Percentiles rank a stretch among this genome's conserved stretches.
phyloP scores from a whole-genome alignment of 305 asterid genomes.

The Fraxinus dipetala region DNA sequence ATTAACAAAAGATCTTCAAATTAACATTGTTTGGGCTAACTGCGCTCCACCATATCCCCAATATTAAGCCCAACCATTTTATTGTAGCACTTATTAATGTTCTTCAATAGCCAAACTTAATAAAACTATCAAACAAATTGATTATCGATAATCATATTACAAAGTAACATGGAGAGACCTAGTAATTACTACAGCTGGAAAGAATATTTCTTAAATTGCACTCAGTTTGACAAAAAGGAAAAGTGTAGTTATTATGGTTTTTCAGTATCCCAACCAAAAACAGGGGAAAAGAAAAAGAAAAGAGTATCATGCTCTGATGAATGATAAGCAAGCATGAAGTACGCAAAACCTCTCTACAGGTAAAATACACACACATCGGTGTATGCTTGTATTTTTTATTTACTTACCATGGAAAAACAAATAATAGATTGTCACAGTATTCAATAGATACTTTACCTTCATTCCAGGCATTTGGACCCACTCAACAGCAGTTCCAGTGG shows the following conservation, averaged over 20 bases:
- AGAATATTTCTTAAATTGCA: background rate
- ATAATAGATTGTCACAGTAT: background rate
- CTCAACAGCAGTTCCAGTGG: slow-evolving; percentile 98
- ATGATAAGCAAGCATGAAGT: background rate
- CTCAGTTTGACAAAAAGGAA: background rate
- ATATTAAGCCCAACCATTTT: background rate
- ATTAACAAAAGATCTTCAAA: slow-evolving; percentile 16
- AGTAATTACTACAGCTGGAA: background rate
- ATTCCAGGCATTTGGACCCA: slow-evolving; percentile 99
- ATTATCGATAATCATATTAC: background rate
- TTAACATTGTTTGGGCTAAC: slow-evolving; percentile 6
- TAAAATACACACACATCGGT: background rate
- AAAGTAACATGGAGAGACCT: background rate
- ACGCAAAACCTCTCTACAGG: background rate
- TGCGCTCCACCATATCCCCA: background rate
- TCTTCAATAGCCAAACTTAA: background rate
- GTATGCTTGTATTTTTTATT: background rate
- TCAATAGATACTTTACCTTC: slow-evolving; percentile 53
- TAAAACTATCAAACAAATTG: background rate
- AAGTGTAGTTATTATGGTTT: background rate
- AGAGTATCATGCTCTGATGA: background rate
- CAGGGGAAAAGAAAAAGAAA: background rate
- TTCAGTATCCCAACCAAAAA: background rate
- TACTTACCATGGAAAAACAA: background rate
- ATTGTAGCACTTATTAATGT: background rate